Conservation (phyloP, 129 eudicot genomes). For the Saussurea involucrata region DNA sequence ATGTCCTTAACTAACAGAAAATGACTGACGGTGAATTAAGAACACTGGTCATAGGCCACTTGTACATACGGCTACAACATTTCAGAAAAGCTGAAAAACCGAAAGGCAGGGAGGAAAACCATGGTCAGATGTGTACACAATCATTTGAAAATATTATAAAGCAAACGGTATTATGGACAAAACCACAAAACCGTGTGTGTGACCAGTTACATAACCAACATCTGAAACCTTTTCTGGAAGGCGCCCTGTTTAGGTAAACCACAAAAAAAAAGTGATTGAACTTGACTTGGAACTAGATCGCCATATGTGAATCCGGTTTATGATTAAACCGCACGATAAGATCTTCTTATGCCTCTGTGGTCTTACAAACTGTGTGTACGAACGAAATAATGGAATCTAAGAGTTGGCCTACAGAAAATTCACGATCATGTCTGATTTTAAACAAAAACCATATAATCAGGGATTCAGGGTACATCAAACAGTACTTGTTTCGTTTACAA, state of each 20-base stretch:
- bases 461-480: neutral
- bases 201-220: neutral
- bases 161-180: neutral
- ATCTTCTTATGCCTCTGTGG: neutral
- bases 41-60: neutral
- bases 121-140: neutral
- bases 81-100: neutral
- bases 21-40: neutral
- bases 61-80: neutral
- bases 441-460: neutral
- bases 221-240: neutral
- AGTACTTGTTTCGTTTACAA: neutral
- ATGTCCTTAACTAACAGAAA: neutral
- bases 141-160: slow-evolving; percentile 5
- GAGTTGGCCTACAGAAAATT: neutral
- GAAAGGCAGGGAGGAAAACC: slow-evolving; percentile 3
- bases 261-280: neutral
- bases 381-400: neutral
- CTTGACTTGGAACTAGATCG: neutral
- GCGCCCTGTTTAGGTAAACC: neutral
- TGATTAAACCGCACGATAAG: neutral
- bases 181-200: neutral
- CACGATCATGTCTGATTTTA: neutral
- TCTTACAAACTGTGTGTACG: neutral
- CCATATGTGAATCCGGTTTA: neutral